phyloP scores from a whole-genome alignment of 1,284 basidiomycete species.

The Cutaneotrichosporon mucoides region DNA sequence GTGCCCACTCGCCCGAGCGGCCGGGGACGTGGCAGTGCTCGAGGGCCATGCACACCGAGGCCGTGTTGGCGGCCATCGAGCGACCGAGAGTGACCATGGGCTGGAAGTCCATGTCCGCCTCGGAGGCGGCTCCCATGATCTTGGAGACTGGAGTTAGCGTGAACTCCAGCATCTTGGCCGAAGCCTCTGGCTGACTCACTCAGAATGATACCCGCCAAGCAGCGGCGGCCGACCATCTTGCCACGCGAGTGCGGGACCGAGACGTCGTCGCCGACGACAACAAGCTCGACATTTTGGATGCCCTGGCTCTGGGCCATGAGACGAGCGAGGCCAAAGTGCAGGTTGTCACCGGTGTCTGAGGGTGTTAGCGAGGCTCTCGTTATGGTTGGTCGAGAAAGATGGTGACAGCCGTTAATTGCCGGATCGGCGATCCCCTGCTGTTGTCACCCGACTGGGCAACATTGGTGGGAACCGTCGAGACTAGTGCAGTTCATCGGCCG shows the following conservation, averaged over 20 bases:
- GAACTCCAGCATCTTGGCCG: too few species aligned
- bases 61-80: conserved; percentile 44
- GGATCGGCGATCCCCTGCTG: neutral
- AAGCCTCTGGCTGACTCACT: conserved; percentile 23
- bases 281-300: conserved; percentile 50
- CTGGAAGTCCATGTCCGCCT: conserved; percentile 35
- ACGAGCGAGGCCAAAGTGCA: conserved; percentile 51
- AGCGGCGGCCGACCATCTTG: conserved; percentile 52
- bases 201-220: conserved; percentile 50
- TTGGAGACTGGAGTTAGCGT: conserved; percentile 37
- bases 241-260: conserved; percentile 51
- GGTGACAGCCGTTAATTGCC: neutral
- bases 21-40: conserved; percentile 55
- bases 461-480: too few species aligned
- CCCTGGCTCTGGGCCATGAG: conserved; percentile 33
- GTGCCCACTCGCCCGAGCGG: conserved; percentile 45
- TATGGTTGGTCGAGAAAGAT: too few species aligned
- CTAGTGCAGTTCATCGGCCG: too few species aligned
- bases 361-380: too few species aligned
- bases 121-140: conserved; percentile 42
- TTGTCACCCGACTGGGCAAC: too few species aligned
- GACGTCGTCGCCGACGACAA: conserved; percentile 53
- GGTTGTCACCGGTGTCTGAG: conserved; percentile 50
- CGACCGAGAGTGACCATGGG: conserved; percentile 38
- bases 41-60: conserved; percentile 50